phyloP scores from a whole-genome alignment of 192 early-diverging fungal genomes.

The Backusella sp. region DNA sequence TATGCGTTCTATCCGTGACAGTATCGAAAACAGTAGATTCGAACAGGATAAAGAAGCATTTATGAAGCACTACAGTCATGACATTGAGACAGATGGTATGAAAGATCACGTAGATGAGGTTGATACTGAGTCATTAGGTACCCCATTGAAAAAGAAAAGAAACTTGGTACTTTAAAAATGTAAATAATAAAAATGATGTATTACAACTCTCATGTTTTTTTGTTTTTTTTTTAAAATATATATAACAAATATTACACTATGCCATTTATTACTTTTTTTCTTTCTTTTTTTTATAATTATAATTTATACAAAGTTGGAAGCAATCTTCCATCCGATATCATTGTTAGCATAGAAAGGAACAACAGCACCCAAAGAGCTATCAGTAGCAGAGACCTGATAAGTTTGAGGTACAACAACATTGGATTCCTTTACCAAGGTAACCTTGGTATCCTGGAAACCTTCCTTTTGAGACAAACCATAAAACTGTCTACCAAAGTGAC shows the following conservation, averaged over 20 bases:
- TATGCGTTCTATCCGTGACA: constrained; percentile 27
- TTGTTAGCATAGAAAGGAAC: constrained; percentile 87
- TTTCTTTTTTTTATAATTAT: not conserved
- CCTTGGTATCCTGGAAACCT: constrained; percentile 36
- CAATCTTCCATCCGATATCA: constrained; percentile 62
- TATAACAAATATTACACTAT: not conserved
- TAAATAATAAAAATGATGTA: not conserved
- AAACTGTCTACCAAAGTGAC: constrained; percentile 80
- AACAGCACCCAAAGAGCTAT: constrained; percentile 53
- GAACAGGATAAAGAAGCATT: constrained; percentile 18
- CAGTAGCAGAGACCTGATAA: constrained; percentile 44
- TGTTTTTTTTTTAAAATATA: not conserved
- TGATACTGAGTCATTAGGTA: constrained; percentile 24
- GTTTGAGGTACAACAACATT: constrained; percentile 49
- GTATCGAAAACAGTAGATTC: constrained; percentile 24
- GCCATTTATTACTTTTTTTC: not conserved
- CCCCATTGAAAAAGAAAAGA: constrained; percentile 35
- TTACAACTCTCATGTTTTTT: not conserved
- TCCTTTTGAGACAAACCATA: constrained; percentile 70
- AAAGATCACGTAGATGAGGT: constrained; percentile 27
- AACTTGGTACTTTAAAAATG: constrained; percentile 20
- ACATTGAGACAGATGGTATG: constrained; percentile 24
- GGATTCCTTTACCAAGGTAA: constrained; percentile 44
- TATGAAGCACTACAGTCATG: constrained; percentile 30
- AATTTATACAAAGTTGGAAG: constrained; percentile 23